Evolutionary conservation across 148 eudicot species (phyloP).

Genomic region (Mesembryanthemum crystallinum): DNA sequence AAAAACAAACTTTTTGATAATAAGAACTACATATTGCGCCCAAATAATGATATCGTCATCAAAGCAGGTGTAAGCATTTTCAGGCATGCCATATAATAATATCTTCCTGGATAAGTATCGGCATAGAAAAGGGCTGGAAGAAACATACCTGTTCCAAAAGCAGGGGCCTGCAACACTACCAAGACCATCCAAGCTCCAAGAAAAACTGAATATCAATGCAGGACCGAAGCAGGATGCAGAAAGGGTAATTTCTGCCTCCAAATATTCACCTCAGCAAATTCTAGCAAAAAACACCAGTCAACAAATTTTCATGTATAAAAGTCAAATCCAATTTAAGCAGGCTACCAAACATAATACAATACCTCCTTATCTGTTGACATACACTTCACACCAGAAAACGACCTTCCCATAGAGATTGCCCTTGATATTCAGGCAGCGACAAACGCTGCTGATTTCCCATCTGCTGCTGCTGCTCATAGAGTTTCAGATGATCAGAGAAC

Average conservation of each 20-base stretch:
- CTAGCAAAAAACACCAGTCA: conserved; percentile 16
- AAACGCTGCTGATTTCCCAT: conserved; percentile 51
- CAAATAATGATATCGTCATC: neutral
- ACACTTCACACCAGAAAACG: conserved; percentile 79
- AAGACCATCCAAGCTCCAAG: conserved; percentile 67
- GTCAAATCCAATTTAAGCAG: neutral
- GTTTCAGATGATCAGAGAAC: conserved; percentile 40
- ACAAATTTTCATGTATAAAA: neutral
- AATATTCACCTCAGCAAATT: conserved; percentile 43
- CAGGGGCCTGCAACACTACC: conserved; percentile 75
- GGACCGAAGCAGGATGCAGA: conserved; percentile 57
- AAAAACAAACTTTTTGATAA: no score
- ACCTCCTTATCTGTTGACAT: conserved; percentile 21
- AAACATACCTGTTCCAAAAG: conserved; percentile 53
- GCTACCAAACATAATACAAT: neutral
- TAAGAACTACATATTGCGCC: no score
- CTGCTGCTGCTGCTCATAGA: conserved; percentile 52
- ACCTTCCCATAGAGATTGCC: conserved; percentile 73
- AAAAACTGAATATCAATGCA: conserved; percentile 61
- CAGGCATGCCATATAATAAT: neutral
- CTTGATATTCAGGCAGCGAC: conserved; percentile 63
- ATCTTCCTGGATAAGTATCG: neutral
- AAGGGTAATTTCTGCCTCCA: conserved; percentile 50
- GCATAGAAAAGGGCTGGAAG: neutral
- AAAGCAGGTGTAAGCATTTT: neutral